Base-by-base conservation (phyloP, 345 rosid species). In the Arabidopsis arenosa region DNA sequence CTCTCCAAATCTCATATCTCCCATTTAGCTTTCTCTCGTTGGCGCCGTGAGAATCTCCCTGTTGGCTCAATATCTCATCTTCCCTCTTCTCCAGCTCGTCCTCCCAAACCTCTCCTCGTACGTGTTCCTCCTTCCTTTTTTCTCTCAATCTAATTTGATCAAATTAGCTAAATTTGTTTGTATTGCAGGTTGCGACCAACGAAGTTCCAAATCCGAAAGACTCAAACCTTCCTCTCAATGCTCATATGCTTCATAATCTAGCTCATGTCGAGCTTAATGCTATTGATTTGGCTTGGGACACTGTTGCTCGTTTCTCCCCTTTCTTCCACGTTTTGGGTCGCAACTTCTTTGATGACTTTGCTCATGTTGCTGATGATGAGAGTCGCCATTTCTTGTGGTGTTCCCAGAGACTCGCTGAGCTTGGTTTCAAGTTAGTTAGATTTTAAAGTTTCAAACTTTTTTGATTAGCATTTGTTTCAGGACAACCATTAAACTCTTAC, bases 241-340 rank as follows among this genome's bases (percentile, higher is more conserved):
- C 96, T 39, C 87, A 86, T 60, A 82, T 90, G 96, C 96, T 94
- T 66, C 98, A 94, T 66, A 94, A 85, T 68, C 92, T 94, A 18
- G 96, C 97, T 54, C 98, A 94, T 70, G 86, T 94, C 62, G 98
- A 94, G 89, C 90, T 94, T 5, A 94, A 94, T 74, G 98, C 98
- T 0, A 89, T 92, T 69, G 98, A 94, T 86, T 85, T 94, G 80
- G 98, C 98, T 21, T 94, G 98, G 98, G 97, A 92, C 73, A 94
- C 93, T 32, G 95, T 94, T 45, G 93, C 90, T 74, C 86, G 93
- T 32, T 94, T 94, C 75, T 92, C 98, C 5, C 92, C 98, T 51
- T 82, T 85, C 63, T 18, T 21, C 17, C 75, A 89, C 33, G 58
- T 80, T 80, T 80, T 94, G 3, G 98, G 95, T 44, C 84, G 83